Evolutionary conservation across 768 basidiomycete genomes (phyloP), one percentile per base, ranked within the genome.

Genomic region (Suillus placidus): DNA sequence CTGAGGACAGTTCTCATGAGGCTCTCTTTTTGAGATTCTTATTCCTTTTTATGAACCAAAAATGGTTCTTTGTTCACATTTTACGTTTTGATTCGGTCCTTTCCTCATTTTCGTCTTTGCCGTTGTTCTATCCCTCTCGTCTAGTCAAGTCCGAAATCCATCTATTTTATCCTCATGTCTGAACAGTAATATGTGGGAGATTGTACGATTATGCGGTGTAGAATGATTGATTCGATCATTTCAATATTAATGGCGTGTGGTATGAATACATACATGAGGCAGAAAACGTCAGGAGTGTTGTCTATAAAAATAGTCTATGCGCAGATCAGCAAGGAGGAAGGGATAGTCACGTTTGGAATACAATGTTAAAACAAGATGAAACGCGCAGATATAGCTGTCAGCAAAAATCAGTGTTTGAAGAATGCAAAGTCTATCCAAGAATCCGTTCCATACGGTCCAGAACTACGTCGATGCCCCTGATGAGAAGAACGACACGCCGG

Each of bases 361-460:
- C 40, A 60, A 60, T 13, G 18, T 40, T 32, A 12, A 40, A 42
- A 60, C 8, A 30, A 26, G 5, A 40, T 58, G 14, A 40, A 20
- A 20, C 16, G 10, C 26, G 58, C 14, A 32, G 20, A 42, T 30
- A 23, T 13, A 13, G 32, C 38, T 32, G 40, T 42, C 40, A 60
- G 58, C 32, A 42, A 43, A 13, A 42, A 30, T 42, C 5, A 42
- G 23, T 60, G 40, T 26, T 23, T 60, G 30, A 13, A 20, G 58
- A 60, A 60, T 35, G 45, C 49, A 23, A n/a, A 62, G 12, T 49
- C 64, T 71, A 77, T 65, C 68, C 74, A 52, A 82, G 67, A n/a
- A 82, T 79, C 52, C 81, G 80, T 73, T 92, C 90, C 85, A 91
- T 88, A 69, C 82, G 84, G 71, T 88, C 87, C 43, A 92, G 79